Percentiles rank a stretch among this genome's conserved stretches.
Evolutionary conservation across 139 green algal species (phyloP).

Genomic region (Closterium sp.): DNA sequence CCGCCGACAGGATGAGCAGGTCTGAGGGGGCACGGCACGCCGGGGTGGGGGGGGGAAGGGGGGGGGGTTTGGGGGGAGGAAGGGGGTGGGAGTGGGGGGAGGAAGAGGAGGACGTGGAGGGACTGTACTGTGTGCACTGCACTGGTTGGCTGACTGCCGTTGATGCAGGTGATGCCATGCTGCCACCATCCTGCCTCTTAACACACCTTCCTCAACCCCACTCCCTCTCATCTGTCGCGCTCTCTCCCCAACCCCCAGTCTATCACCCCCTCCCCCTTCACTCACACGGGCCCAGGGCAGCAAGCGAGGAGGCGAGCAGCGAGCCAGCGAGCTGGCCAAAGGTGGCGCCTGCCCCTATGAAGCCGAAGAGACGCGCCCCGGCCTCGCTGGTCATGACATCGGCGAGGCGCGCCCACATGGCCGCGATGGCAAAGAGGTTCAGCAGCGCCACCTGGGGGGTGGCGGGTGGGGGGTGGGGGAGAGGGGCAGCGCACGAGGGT

Average conservation of each 20-base stretch:
- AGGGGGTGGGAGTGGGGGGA: not conserved
- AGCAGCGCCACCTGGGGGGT: slow-evolving; percentile 51
- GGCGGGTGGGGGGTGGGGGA: not conserved
- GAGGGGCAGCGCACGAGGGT: too few relatives aligned
- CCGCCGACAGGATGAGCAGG: slow-evolving; percentile 26
- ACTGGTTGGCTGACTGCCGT: not conserved
- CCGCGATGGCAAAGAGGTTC: slow-evolving; percentile 69
- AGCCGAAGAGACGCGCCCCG: slow-evolving; percentile 63
- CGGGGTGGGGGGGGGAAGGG: not conserved
- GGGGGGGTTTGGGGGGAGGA: not conserved
- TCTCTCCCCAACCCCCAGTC: not conserved
- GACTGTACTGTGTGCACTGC: not conserved
- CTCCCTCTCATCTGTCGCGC: not conserved
- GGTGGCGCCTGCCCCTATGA: slow-evolving; percentile 57
- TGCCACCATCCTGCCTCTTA: not conserved
- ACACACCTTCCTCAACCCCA: not conserved
- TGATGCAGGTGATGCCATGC: not conserved
- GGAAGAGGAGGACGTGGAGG: not conserved
- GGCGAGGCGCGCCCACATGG: slow-evolving; percentile 72
- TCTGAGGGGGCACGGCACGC: not conserved
- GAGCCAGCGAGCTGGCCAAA: slow-evolving; percentile 68
- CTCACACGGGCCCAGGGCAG: slow-evolving; percentile 12
- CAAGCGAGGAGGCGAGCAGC: slow-evolving; percentile 43
- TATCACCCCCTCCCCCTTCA: not conserved
- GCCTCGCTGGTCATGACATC: slow-evolving; percentile 58